A percentile compares a stretch with the other conserved stretches of the same genome.
phyloP scores from a whole-genome alignment of 176 grass and related monocot genomes.

The Elaeis guineensis region DNA sequence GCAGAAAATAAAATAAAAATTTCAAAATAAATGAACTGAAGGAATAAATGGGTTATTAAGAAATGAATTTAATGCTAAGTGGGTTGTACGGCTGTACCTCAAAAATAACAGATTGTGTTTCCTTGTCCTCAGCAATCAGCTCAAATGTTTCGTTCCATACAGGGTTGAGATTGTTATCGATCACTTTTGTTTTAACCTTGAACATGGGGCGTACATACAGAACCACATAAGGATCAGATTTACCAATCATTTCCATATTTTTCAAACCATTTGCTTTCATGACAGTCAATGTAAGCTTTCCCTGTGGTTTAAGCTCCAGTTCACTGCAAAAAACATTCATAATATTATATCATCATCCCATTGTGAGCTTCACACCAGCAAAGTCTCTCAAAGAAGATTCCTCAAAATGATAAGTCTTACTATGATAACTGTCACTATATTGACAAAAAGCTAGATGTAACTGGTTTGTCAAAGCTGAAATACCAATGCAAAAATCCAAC shows the following conservation, averaged over 20 bases:
- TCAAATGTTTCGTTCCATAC: conserved; percentile 88
- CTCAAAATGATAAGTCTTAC: too few relatives aligned
- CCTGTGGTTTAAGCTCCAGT: conserved; percentile 88
- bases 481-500: too few relatives aligned
- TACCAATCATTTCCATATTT: conserved; percentile 93
- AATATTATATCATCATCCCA: too few relatives aligned
- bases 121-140: conserved; percentile 81
- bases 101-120: conserved; percentile 70
- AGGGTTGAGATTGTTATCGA: conserved; percentile 83
- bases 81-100: conserved; percentile 41
- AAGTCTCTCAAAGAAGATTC: too few relatives aligned
- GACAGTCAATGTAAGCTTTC: conserved; percentile 67
- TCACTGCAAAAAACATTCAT: conserved; percentile 44
- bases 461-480: too few relatives aligned
- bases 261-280: conserved; percentile 64
- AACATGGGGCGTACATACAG: conserved; percentile 84
- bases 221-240: conserved; percentile 91
- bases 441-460: too few relatives aligned
- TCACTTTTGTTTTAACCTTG: conserved; percentile 78
- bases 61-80: too few relatives aligned
- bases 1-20: too few relatives aligned
- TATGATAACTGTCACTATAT: too few relatives aligned
- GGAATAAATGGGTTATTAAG: too few relatives aligned
- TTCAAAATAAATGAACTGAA: too few relatives aligned
- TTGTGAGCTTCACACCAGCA: too few relatives aligned